Evolutionary conservation across 139 green algal genomes (phyloP).

Genomic region (Pedinophyceae sp.): DNA sequence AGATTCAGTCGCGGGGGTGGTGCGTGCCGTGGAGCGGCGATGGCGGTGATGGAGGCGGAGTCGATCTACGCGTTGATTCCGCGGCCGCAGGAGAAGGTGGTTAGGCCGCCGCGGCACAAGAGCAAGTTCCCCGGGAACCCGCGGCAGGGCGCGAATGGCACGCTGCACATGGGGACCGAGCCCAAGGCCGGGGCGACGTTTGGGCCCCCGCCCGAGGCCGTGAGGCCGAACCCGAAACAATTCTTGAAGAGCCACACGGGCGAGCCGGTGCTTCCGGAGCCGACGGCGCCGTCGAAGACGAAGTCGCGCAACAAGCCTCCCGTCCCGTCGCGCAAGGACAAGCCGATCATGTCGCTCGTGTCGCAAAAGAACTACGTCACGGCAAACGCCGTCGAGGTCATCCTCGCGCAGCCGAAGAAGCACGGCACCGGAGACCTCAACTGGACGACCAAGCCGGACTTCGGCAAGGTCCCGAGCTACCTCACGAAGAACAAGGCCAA

Average conservation of each 20-base stretch:
- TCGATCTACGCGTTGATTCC: too few relatives aligned
- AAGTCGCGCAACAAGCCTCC: slow-evolving; percentile 39
- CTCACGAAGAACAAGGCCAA: slow-evolving; percentile 48
- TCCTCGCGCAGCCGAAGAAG: slow-evolving; percentile 31
- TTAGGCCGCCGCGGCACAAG: too few relatives aligned
- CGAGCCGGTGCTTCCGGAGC: slow-evolving; percentile 41
- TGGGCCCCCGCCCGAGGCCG: not conserved
- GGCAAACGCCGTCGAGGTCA: slow-evolving; percentile 50
- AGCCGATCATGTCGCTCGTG: slow-evolving; percentile 39
- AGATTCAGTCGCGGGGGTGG: too few relatives aligned
- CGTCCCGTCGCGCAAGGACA: slow-evolving; percentile 33
- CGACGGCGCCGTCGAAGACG: slow-evolving; percentile 13
- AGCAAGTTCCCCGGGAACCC: too few relatives aligned
- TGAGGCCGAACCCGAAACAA: slow-evolving; percentile 9
- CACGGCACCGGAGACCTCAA: slow-evolving; percentile 17
- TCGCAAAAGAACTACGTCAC: slow-evolving; percentile 68
- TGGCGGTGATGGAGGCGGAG: too few relatives aligned
- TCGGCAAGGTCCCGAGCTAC: slow-evolving; percentile 64
- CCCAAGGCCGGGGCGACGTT: slow-evolving; percentile 8
- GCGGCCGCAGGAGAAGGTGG: too few relatives aligned
- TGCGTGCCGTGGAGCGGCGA: too few relatives aligned
- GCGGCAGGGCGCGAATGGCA: too few relatives aligned
- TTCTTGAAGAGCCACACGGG: slow-evolving; percentile 37
- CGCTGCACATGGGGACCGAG: too few relatives aligned
- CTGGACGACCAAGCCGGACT: slow-evolving; percentile 35